Evolutionary conservation across 805 yeast genomes (phyloP).

Genomic region (Starmerella scarabaei): DNA sequence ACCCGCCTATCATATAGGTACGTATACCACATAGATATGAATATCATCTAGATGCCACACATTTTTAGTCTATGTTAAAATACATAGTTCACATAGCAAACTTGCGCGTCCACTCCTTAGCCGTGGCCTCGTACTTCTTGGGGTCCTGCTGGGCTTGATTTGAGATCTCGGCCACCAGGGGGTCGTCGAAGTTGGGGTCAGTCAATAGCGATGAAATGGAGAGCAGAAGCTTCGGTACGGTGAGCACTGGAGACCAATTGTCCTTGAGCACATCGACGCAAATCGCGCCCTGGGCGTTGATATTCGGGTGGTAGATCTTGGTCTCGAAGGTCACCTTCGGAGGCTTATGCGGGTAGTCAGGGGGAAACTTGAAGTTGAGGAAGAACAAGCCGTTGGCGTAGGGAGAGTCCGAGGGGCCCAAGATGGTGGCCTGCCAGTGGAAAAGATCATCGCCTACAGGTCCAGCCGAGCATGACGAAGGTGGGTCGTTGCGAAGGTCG

Average conservation of each 20-base stretch:
- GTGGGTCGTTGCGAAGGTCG: conserved; percentile 96
- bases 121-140: conserved; percentile 88
- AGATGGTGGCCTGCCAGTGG: conserved; percentile 99
- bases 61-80: too few relatives aligned
- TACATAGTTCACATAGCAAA: conserved; percentile 78
- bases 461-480: conserved; percentile 97
- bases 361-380: conserved; percentile 93
- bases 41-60: too few relatives aligned
- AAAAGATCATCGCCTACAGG: conserved; percentile 96
- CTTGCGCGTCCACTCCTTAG: conserved; percentile 97
- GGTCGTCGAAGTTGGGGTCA: conserved; percentile 98
- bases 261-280: conserved; percentile 95
- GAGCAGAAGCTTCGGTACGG: conserved; percentile 85
- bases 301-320: conserved; percentile 93
- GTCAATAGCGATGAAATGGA: conserved; percentile 92
- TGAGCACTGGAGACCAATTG: conserved; percentile 98
- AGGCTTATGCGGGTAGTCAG: conserved; percentile 98
- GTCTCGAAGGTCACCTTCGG: conserved; percentile 90
- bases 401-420: conserved; percentile 95
- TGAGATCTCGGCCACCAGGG: conserved; percentile 96
- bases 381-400: conserved; percentile 88
- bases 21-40: too few relatives aligned
- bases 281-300: conserved; percentile 88
- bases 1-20: too few relatives aligned
- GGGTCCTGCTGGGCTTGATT: conserved; percentile 91